Percentiles rank a stretch among this genome's conserved stretches.
Conservation (phyloP, 805 yeast genomes). For the Wickerhamiella cacticola region DNA sequence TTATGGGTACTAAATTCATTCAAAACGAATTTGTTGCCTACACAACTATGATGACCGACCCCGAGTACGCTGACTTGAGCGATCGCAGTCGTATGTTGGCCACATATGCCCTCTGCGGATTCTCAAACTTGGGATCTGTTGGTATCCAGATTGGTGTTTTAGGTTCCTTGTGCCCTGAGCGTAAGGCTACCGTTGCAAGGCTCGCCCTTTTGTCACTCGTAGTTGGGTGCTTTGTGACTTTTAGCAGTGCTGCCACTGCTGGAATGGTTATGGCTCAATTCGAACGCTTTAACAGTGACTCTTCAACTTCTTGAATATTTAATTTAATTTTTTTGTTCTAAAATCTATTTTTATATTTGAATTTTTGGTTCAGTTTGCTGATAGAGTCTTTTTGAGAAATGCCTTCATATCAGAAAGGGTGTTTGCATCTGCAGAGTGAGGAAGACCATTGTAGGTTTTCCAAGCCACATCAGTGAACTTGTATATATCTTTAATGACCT, state of each 20-base stretch:
- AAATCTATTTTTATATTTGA: neutral
- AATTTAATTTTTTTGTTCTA: neutral
- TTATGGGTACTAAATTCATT: slow-evolving; percentile 45
- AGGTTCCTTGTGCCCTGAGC: slow-evolving; percentile 42
- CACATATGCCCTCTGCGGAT: slow-evolving; percentile 52
- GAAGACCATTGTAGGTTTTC: slow-evolving; percentile 50
- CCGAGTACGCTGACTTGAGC: slow-evolving; percentile 37
- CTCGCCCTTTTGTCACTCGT: slow-evolving; percentile 39
- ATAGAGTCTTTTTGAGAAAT: slow-evolving; percentile 32
- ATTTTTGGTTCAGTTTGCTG: slow-evolving; percentile 22
- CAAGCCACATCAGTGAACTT: slow-evolving; percentile 36
- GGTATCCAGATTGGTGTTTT: slow-evolving; percentile 53
- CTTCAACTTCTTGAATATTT: neutral
- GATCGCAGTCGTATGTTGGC: slow-evolving; percentile 44
- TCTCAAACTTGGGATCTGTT: slow-evolving; percentile 49
- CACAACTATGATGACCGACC: slow-evolving; percentile 30
- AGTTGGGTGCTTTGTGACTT: slow-evolving; percentile 43
- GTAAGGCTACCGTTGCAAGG: slow-evolving; percentile 37
- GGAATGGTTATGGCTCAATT: slow-evolving; percentile 50
- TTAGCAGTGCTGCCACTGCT: slow-evolving; percentile 46
- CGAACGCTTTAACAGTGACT: slow-evolving; percentile 14
- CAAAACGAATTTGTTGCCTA: slow-evolving; percentile 53
- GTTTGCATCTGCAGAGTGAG: slow-evolving; percentile 54
- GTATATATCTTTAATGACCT: slow-evolving; percentile 28
- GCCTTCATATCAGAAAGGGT: slow-evolving; percentile 47